Evolutionary conservation across 352 stramenopile genomes (phyloP).

Genomic region (Pythium biforme): DNA sequence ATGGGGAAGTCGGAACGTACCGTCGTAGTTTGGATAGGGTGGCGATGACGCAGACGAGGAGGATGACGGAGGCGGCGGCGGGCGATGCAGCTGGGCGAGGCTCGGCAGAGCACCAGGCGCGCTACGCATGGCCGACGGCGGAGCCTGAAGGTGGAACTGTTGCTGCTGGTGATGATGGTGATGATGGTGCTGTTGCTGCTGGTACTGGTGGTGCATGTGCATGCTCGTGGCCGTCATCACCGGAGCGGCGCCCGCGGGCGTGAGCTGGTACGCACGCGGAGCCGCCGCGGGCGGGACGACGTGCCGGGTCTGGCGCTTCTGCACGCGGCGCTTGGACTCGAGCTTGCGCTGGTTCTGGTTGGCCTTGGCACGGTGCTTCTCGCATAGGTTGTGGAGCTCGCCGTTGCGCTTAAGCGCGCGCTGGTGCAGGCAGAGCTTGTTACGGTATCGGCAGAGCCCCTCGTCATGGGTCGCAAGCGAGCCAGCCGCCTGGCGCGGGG

Average conservation of each 20-base stretch:
- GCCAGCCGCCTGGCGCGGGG: not conserved
- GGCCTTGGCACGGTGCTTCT: constrained; percentile 49
- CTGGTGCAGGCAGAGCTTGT: constrained; percentile 39
- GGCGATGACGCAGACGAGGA: not conserved
- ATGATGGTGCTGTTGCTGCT: constrained; percentile 1
- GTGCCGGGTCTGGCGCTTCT: constrained; percentile 39
- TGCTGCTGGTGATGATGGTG: not conserved
- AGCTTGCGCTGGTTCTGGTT: constrained; percentile 85
- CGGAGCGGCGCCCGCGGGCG: not conserved
- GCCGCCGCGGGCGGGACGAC: not conserved
- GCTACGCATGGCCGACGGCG: not conserved
- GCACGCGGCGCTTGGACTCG: constrained; percentile 71
- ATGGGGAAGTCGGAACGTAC: constrained; percentile 2
- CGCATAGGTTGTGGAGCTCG: constrained; percentile 46
- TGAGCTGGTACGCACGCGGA: constrained; percentile 22
- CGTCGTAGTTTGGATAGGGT: constrained; percentile 15
- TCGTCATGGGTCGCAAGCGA: constrained; percentile 12
- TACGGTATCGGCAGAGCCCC: constrained; percentile 41
- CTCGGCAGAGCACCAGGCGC: constrained; percentile 11
- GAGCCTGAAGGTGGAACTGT: not conserved
- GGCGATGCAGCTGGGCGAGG: constrained; percentile 24
- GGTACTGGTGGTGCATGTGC: not conserved
- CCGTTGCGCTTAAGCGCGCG: constrained; percentile 47
- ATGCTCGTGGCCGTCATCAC: not conserved
- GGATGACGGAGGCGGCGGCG: not conserved